Base-by-base conservation (phyloP, 805 yeast species). In the Candida ulmi region DNA sequence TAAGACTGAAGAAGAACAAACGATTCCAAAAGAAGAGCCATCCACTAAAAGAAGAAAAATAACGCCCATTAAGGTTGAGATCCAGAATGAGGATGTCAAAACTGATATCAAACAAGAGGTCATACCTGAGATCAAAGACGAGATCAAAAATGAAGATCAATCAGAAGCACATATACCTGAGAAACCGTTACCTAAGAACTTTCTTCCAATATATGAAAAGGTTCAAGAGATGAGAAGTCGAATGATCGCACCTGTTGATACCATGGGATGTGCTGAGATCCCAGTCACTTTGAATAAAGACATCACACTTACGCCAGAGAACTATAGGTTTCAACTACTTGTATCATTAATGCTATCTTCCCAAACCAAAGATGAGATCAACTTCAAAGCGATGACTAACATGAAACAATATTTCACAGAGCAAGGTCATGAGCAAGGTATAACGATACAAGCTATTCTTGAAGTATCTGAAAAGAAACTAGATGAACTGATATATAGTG, bases 351-450 rank as follows among this genome's bases (percentile, higher is more conserved):
- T 90, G 90, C 74, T 90, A 24, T 85, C 95, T 9, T 75, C 96
- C 0, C 97, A 90, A 50, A 90, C 98, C 2, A 88, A 84, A 55
- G 98, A 90, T 59, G 95, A 87, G 57, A 76, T 81, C 35, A 90
- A 87, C 44, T 83, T 71, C 39, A 72, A 71, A 31, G 95, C 93
- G 0, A 83, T 88, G 79, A 57, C 58, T 13, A 71, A 63, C 24
- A 63, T 91, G 46, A 80, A 85, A 36, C 50, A 53, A 28, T 65
- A 71, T 47, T 63, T 81, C 50, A 42, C 41, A 44, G 50, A n/a
- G 48, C 60, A 41, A 12, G 67, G 71, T 66, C 66, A 21, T 72
- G 44, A 56, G 5, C 67, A 72, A 15, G 88, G 88, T 0, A 57
- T 83, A 5, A 72, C 79, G 18, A 47, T 83, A 3, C 75, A 77